Evolutionary conservation across 257 asterid species (phyloP).

Genomic region (Salvia hispanica): DNA sequence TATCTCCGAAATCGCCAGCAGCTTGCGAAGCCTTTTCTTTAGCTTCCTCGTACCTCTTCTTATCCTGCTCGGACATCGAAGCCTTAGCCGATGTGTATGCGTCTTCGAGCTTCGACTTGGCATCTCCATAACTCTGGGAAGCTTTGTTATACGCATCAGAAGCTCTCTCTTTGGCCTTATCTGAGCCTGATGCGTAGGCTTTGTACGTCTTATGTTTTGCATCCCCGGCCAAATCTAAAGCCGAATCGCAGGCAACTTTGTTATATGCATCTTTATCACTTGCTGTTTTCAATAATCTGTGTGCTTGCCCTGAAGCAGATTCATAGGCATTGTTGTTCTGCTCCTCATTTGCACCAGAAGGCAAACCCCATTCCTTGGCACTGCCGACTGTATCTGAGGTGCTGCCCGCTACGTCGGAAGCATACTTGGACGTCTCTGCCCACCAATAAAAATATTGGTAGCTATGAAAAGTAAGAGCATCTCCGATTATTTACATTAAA

Average conservation of each 20-base stretch:
- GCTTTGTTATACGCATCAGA: not conserved
- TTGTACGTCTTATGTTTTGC: slow-evolving; percentile 16
- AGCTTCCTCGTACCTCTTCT: slow-evolving; percentile 47
- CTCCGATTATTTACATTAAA: no score
- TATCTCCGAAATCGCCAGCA: slow-evolving; percentile 46
- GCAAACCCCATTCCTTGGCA: slow-evolving; percentile 16
- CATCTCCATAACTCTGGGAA: slow-evolving; percentile 11
- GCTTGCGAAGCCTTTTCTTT: slow-evolving; percentile 60
- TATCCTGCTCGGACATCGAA: slow-evolving; percentile 40
- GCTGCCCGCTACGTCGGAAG: slow-evolving; percentile 38
- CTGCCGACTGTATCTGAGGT: slow-evolving; percentile 12
- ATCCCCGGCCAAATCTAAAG: slow-evolving; percentile 20
- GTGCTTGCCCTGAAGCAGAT: not conserved
- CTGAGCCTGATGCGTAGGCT: slow-evolving; percentile 11
- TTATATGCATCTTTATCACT: slow-evolving; percentile 22
- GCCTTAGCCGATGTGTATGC: slow-evolving; percentile 40
- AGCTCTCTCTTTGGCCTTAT: not conserved
- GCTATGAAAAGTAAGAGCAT: no score
- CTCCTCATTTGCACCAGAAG: slow-evolving; percentile 29
- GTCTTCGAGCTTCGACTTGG: slow-evolving; percentile 35
- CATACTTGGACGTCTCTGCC: slow-evolving; percentile 52
- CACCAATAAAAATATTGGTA: not conserved
- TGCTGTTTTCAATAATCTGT: slow-evolving; percentile 22
- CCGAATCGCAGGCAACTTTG: not conserved
- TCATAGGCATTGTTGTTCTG: slow-evolving; percentile 26